Base-by-base conservation (phyloP, 345 rosid genomes). In the Lagerstroemia speciosa region DNA sequence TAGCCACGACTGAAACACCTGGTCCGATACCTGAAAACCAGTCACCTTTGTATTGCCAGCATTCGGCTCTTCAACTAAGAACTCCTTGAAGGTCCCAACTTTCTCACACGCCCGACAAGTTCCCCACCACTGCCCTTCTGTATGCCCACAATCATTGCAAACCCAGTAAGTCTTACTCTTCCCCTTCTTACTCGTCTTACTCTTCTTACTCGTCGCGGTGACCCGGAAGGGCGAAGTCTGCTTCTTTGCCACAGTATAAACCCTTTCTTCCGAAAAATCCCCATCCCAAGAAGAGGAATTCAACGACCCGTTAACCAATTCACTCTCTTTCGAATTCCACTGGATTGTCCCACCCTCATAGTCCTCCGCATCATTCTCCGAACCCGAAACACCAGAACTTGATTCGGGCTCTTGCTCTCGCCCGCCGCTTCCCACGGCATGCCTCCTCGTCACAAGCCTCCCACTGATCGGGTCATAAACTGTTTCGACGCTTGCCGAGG, bases 81-180 rank as follows among this genome's bases (percentile, higher is more conserved):
- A 86, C 71, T 76, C 79, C 75, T 80, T 81, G 84, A 93, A 66
- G 10, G 97, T 82, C 70, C 92, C 97, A 1, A 75, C 84, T 31
- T 33, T 48, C 3, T 73, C 46, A 37, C 98, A 91, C 15, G 75
- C 22, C 36, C 87, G 85, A 70, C 98, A 93, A 64, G 69, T 67
- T 1, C 97, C 98, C 98, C 98, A 89, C 98, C 98, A 93, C 75
- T 93, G 96, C 11, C 89, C 96, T 0, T 86, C 88, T 10, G 85
- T 40, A 53, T 78, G 55, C n/a, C 97, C 98, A 65, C 98, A 93
- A 52, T 67, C 64, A n/a, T 77, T 75, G 67, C 96, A 93, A 55
- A 93, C 98, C 87, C 89, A 93, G 46, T 46, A 68, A 29, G 46
- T 65, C 67, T 73, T 85, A 55, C 27, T 71, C 71, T 72, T 77